Conservation (phyloP, 441 rosid species). For the Eutrema salsugineum region DNA sequence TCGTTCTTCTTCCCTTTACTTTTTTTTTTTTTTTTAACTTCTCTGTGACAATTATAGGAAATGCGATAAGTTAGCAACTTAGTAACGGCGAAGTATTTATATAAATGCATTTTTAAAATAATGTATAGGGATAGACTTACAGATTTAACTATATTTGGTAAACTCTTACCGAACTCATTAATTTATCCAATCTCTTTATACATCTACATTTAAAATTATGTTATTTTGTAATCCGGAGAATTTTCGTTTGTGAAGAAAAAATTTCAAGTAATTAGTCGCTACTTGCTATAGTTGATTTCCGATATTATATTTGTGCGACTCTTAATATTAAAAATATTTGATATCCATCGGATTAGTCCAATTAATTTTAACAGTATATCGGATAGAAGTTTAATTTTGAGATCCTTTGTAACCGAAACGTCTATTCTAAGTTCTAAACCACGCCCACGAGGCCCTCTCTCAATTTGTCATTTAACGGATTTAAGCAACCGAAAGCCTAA, state of each 20-base stretch:
- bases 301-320: not conserved
- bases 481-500: not conserved
- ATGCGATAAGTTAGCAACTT: constrained; percentile 7
- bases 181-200: too few relatives aligned
- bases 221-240: not conserved
- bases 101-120: not conserved
- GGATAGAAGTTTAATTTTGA: not conserved
- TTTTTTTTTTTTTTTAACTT: too few relatives aligned
- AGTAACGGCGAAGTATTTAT: constrained; percentile 1
- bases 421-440: too few relatives aligned
- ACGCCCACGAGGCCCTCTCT: not conserved
- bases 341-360: not conserved
- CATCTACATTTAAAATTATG: too few relatives aligned
- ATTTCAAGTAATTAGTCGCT: not conserved
- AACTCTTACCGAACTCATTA: too few relatives aligned
- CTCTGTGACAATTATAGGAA: not conserved
- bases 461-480: not conserved
- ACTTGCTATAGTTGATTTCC: not conserved
- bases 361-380: not conserved
- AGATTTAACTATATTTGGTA: too few relatives aligned
- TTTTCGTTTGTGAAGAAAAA: not conserved
- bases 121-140: too few relatives aligned
- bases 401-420: too few relatives aligned
- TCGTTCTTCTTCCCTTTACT: not conserved
- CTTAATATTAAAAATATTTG: not conserved